Evolutionary conservation across 2,329 filamentous ascomycete genomes (phyloP), one percentile per base, ranked within the genome.

Genomic region (Fusarium penzigii): DNA sequence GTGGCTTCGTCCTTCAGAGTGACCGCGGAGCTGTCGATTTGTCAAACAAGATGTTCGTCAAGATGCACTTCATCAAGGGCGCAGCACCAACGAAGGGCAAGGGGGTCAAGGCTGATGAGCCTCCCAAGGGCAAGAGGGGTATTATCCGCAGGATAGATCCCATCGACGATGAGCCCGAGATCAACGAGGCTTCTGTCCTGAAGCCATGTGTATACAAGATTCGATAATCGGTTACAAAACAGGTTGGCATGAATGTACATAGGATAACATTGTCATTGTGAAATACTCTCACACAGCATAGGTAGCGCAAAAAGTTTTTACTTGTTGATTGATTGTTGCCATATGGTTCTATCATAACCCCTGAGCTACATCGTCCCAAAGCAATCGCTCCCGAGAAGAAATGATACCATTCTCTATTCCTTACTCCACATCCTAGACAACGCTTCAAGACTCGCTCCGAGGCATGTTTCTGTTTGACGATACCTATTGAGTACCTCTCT

Each of bases 161-260:
- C 16, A 74, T 82, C 51, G 82, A 81, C 13, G 75, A 82, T 51
- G 80, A 85, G 54, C 81, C 83, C 56, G 84, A 86, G 59, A 79
- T 78, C 6, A 85, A 87, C 61, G 90, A 87, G 68, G 75, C 76
- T 47, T 73, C 69, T 32, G 79, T 93, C 50, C 72, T 99, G 63
- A 97, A 97, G 78, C 94, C 94, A 16, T 97, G 94, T 75, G 85
- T 97, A 56, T 97, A 97, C 74, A 97, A 97, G 77, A 83, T 92
- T 61, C 83, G 93, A 64, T 95, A 55, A 48, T 25, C 20, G 20
- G 20, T 25, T 25, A 25, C 7, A 25, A 7, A 25, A 25, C 20
- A 25, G 7, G 20, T 25, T 25, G 4, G 20, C 20, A 44, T 42
- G 7, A 25, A 4, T 46, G 50, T 48, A 25, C 55, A 53, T 48